Percentiles rank a stretch among this genome's conserved stretches.
These are phyloP conservation scores for Globisporangium nunn DNA, from an alignment of 352 stramenopile genomes.

Conservation along the genomic window DNA sequence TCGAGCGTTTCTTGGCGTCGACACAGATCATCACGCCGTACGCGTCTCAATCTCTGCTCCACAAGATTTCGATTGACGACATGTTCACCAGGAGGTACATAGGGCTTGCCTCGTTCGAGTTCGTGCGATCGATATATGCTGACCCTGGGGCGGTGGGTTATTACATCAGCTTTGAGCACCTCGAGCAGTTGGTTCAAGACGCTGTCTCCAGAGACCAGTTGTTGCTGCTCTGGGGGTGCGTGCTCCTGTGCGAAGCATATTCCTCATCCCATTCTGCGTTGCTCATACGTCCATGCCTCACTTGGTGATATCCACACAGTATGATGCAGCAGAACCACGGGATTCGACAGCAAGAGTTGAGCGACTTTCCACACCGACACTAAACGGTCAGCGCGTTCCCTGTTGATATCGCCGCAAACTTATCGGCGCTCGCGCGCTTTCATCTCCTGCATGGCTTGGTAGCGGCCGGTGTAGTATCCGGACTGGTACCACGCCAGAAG, in stretches of 20 bases:
- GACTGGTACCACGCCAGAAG: constrained; percentile 84
- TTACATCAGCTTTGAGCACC: constrained; percentile 23
- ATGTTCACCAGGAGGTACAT: constrained; percentile 36
- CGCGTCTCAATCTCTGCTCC: constrained; percentile 58
- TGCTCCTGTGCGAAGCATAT: neutral
- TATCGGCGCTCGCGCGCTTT: constrained; percentile 19
- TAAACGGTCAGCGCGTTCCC: neutral
- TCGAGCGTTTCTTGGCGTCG: constrained; percentile 65
- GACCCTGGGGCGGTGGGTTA: neutral
- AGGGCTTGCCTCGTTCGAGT: neutral
- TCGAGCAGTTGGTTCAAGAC: constrained; percentile 29
- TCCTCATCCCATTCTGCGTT: neutral
- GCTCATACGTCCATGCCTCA: no score
- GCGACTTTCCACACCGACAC: neutral
- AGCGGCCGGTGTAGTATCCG: constrained; percentile 74
- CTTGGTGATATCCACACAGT: neutral
- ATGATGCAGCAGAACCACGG: constrained; percentile 16
- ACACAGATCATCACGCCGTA: constrained; percentile 55
- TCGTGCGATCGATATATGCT: neutral
- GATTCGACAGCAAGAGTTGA: constrained; percentile 3
- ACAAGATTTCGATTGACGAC: constrained; percentile 56
- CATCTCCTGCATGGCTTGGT: constrained; percentile 76
- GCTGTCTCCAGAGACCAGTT: constrained; percentile 32
- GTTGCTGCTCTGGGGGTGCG: constrained; percentile 36
- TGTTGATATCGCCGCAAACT: neutral